Evolutionary conservation across 164 flowering plant genomes (phyloP), one percentile per base, ranked within the genome.

Genomic region (Umbilicus rupestris): DNA sequence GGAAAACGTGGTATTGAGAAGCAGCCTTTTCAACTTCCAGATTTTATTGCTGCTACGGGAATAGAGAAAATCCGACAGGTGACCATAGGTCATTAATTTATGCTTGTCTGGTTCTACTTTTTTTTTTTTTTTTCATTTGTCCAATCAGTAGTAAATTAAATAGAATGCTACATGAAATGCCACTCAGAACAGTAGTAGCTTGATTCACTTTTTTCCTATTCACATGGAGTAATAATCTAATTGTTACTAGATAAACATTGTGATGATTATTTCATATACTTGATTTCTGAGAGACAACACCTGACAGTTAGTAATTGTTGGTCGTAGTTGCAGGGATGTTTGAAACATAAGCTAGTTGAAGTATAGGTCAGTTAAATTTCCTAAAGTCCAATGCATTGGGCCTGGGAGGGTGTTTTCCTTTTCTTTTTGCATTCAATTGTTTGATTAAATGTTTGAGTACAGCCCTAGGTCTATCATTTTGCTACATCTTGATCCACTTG

Each of bases 1-100:
- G 99, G 97, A 10, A 95, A 95, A 72, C 96, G 99, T 66, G 99
- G 99, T 70, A 95, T 92, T 67, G 99, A 95, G 78, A 95, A 95
- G 71, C 96, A 87, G 70, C 99, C 97, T 50, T 95, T 95, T 70
- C 99, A 95, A 75, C 97, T 95, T 74, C 99, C 97, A 69, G 97
- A 92, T 73, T 95, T 90, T 72, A 95, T 95, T 82, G 97, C 99
- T 67, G 96, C 94, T 37, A 95, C 99, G 9, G 97, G 97, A 70
- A 95, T 95, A 74, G 97, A 92, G 78, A 95, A 95, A 82, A 88
- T 95, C 57, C 86, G 99, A 80, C 97, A 95, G 87, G 99, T 89
- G 75, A 45, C 41, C 42, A 17, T 62, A 33, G 11, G 4, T 19
- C n/a, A n/a, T n/a, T n/a, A n/a, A n/a, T 7, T 30, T 17, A 15